These are phyloP conservation scores for Chlorella variabilis DNA, from an alignment of 163 green algal species.

Conservation along the genomic window DNA sequence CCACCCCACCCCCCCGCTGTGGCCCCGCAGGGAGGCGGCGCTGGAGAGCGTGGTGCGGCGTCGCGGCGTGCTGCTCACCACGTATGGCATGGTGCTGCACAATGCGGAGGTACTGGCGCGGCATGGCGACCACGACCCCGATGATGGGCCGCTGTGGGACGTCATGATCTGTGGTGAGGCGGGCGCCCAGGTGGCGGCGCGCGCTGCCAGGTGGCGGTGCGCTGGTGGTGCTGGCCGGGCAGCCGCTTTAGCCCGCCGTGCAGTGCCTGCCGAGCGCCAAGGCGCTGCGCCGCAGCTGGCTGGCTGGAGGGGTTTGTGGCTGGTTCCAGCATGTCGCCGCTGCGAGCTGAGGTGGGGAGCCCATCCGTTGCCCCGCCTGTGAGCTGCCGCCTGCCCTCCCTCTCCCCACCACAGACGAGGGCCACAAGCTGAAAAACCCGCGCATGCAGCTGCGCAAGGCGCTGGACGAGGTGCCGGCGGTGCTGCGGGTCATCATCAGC, in stretches of 20 bases:
- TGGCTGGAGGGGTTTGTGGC: no score
- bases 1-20: no score
- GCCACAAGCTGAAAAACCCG: constrained; percentile 93
- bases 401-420: constrained; percentile 43
- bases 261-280: no score
- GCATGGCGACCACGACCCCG: constrained; percentile 24
- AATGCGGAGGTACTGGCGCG: constrained; percentile 68
- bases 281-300: no score
- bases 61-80: constrained; percentile 91
- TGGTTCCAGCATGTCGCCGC: no score
- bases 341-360: no score
- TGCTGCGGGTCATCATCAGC: constrained; percentile 82
- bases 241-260: no score
- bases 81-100: constrained; percentile 83
- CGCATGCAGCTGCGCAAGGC: constrained; percentile 82
- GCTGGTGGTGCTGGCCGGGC: no score
- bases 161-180: constrained; percentile 66
- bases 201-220: not conserved
- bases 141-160: constrained; percentile 75
- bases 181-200: not conserved
- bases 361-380: no score
- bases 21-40: constrained; percentile 40
- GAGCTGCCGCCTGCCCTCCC: not conserved
- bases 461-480: constrained; percentile 70
- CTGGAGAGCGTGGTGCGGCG: constrained; percentile 42